These are phyloP conservation scores for Talaromyces sp. DNA, from an alignment of 2,329 filamentous ascomycete genomes.

Conservation along the genomic window DNA sequence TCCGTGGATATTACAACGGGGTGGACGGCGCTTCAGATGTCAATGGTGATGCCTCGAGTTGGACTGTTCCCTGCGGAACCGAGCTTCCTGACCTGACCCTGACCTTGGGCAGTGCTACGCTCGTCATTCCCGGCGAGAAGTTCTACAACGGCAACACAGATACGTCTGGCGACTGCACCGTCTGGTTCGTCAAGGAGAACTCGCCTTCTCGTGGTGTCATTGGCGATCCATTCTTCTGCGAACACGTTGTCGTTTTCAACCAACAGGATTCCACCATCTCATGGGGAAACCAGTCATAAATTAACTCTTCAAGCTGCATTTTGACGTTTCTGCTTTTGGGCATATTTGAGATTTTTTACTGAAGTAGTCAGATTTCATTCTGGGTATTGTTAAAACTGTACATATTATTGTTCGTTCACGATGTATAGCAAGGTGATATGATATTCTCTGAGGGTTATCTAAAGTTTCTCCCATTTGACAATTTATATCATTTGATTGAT, in stretches of 20 bases:
- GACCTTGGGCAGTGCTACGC: background rate
- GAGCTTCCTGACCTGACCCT: background rate
- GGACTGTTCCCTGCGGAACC: background rate
- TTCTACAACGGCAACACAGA: background rate
- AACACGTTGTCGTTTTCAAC: background rate
- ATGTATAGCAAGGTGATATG: background rate
- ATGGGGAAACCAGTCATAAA: background rate
- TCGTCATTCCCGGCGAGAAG: background rate
- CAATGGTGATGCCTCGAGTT: background rate
- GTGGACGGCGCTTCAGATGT: background rate
- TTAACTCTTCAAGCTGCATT: background rate
- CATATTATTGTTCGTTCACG: background rate
- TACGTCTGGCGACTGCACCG: background rate
- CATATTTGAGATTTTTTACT: background rate
- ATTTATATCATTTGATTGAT: too few relatives aligned
- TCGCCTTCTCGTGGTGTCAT: background rate
- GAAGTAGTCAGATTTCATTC: background rate
- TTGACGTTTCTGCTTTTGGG: background rate
- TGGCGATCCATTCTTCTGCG: background rate
- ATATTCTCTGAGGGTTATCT: too few relatives aligned
- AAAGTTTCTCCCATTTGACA: too few relatives aligned
- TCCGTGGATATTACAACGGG: background rate
- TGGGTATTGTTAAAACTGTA: background rate
- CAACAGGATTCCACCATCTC: background rate
- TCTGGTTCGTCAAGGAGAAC: background rate